These are phyloP conservation scores for Suaeda aralocaspica DNA, from an alignment of 148 eudicot species.

Conservation along the genomic window DNA sequence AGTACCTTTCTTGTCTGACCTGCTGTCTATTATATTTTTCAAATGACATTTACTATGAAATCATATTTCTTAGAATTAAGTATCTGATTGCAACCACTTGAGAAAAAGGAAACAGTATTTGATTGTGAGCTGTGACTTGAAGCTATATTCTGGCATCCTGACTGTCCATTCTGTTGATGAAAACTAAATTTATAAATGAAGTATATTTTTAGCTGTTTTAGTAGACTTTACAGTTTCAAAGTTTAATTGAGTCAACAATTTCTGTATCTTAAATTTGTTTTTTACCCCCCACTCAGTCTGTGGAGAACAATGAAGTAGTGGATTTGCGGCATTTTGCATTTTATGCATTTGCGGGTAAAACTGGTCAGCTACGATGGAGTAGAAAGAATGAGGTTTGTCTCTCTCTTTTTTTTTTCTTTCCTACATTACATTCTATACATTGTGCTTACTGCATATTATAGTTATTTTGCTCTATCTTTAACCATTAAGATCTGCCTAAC, in stretches of 20 bases:
- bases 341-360: constrained; percentile 89
- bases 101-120: too few relatives aligned
- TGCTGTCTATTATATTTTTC: neutral
- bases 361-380: constrained; percentile 80
- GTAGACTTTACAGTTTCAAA: neutral
- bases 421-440: neutral
- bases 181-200: too few relatives aligned
- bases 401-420: neutral
- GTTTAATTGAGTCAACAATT: neutral
- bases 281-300: constrained; percentile 35
- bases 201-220: neutral
- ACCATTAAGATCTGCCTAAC: neutral
- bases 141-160: too few relatives aligned
- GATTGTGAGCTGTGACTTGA: too few relatives aligned
- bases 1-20: neutral
- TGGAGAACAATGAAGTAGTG: constrained; percentile 58
- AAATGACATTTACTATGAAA: too few relatives aligned
- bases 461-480: neutral
- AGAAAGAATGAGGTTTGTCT: constrained; percentile 71
- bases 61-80: neutral
- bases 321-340: constrained; percentile 96
- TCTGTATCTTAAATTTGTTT: neutral
- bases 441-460: neutral
- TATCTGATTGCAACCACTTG: constrained; percentile 1
- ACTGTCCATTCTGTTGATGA: neutral